Percentiles rank a stretch among this genome's conserved stretches.
Conservation (phyloP, 2,329 filamentous ascomycete genomes). For the Fusarium sp. region DNA sequence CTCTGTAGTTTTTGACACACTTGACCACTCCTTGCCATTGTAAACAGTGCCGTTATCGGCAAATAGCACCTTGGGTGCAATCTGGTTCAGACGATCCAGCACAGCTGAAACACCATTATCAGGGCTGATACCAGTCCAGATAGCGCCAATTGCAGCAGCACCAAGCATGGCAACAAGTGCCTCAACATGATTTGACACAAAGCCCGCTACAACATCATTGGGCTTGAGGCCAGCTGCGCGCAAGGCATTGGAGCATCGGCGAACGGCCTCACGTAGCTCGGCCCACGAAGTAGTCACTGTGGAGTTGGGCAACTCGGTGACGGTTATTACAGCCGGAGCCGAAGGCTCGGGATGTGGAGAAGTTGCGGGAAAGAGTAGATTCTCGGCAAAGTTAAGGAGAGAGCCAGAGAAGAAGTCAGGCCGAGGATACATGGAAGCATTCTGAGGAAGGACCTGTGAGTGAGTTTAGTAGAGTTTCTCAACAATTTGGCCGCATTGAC, state of each 20-base stretch:
- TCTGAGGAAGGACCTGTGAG: conserved; percentile 72
- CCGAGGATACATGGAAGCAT: conserved; percentile 82
- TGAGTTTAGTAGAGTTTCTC: conserved; percentile 16
- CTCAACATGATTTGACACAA: conserved; percentile 90
- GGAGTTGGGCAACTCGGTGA: conserved; percentile 77
- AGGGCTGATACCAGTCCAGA: conserved; percentile 94
- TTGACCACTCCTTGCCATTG: conserved; percentile 90
- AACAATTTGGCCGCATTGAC: not conserved
- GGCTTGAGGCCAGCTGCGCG: conserved; percentile 70
- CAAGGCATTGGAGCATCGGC: conserved; percentile 77
- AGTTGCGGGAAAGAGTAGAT: conserved; percentile 81
- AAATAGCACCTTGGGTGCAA: conserved; percentile 84
- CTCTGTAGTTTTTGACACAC: conserved; percentile 80
- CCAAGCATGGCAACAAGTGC: conserved; percentile 90
- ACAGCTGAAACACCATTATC: conserved; percentile 94
- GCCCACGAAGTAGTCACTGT: conserved; percentile 74
- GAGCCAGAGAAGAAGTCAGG: conserved; percentile 86
- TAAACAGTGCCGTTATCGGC: conserved; percentile 90
- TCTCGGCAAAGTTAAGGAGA: conserved; percentile 92
- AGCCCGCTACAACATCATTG: conserved; percentile 72
- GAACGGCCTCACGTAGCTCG: conserved; percentile 81
- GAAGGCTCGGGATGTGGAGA: conserved; percentile 59
- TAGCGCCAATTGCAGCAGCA: conserved; percentile 81
- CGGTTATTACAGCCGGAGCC: conserved; percentile 78
- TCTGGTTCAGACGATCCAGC: conserved; percentile 86